phyloP scores from a whole-genome alignment of 768 basidiomycete genomes.

The Tylopilus balloui region DNA sequence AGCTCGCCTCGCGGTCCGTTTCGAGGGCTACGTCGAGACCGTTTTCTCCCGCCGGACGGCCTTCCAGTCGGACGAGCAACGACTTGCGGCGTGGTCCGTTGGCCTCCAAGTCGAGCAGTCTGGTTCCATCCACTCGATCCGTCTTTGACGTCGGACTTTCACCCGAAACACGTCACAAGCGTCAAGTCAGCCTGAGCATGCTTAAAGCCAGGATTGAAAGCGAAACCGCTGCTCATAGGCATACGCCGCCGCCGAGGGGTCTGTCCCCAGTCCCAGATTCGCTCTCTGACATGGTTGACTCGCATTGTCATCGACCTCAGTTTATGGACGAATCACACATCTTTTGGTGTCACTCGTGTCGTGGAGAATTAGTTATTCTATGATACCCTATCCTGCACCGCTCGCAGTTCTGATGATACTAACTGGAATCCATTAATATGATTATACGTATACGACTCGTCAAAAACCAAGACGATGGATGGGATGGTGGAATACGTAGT shows the following conservation, averaged over 20 bases:
- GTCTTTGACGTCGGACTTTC: slow-evolving; percentile 68
- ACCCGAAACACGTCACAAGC: slow-evolving; percentile 75
- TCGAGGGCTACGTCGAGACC: slow-evolving; percentile 41
- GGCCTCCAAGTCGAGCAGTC: slow-evolving; percentile 26
- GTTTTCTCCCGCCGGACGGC: slow-evolving; percentile 46
- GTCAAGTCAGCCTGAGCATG: slow-evolving; percentile 82
- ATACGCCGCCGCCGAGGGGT: slow-evolving; percentile 50
- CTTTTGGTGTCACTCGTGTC: slow-evolving; percentile 85
- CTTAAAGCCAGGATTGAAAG: slow-evolving; percentile 87
- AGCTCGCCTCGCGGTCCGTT: slow-evolving; percentile 46
- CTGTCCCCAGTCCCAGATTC: slow-evolving; percentile 49
- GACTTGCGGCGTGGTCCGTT: slow-evolving; percentile 39
- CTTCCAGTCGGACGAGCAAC: slow-evolving; percentile 38
- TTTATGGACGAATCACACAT: slow-evolving; percentile 87
- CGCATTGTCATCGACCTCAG: slow-evolving; percentile 46
- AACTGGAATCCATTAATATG: slow-evolving; percentile 20
- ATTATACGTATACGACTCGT: slow-evolving; percentile 12
- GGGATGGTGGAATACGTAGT: background rate
- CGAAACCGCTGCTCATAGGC: slow-evolving; percentile 49
- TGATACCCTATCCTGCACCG: slow-evolving; percentile 17
- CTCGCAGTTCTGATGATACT: slow-evolving; percentile 3
- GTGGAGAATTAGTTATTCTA: slow-evolving; percentile 76
- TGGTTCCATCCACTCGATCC: slow-evolving; percentile 44
- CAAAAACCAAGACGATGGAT: slow-evolving; percentile 7
- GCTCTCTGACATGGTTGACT: slow-evolving; percentile 14